Evolutionary conservation across 2,329 filamentous ascomycete species (phyloP).

Genomic region (Drechslerella dactyloides): DNA sequence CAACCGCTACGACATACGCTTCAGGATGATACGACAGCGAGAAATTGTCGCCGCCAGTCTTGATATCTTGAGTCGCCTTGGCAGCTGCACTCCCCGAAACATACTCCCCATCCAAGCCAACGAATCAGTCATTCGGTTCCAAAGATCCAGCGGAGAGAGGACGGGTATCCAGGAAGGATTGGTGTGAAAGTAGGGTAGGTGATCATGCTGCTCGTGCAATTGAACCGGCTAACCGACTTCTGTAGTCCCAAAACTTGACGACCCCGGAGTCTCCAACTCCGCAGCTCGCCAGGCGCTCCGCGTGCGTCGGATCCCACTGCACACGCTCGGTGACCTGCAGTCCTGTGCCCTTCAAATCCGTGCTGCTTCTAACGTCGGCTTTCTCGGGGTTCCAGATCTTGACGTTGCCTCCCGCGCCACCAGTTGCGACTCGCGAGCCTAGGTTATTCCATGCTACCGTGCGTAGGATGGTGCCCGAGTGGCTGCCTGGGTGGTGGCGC

Average conservation of each 20-base stretch:
- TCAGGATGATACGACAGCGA: conserved; percentile 64
- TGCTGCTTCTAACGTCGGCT: conserved; percentile 62
- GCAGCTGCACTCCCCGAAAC: conserved; percentile 42
- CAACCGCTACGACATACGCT: conserved; percentile 62
- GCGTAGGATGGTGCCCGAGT: conserved; percentile 55
- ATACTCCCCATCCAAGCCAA: conserved; percentile 12
- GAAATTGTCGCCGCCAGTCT: conserved; percentile 60
- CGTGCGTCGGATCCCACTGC: conserved; percentile 63
- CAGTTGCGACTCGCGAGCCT: conserved; percentile 63
- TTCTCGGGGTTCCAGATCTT: conserved; percentile 66
- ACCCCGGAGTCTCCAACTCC: conserved; percentile 56
- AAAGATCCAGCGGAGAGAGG: conserved; percentile 12
- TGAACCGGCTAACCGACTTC: conserved; percentile 56
- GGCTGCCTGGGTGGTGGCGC: conserved; percentile 47
- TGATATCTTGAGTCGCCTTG: conserved; percentile 55
- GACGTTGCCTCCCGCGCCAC: conserved; percentile 60
- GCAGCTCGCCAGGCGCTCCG: conserved; percentile 63
- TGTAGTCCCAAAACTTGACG: conserved; percentile 65
- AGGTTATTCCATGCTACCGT: conserved; percentile 64
- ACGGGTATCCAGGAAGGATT: background rate
- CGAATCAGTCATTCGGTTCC: conserved; percentile 45
- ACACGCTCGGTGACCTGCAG: conserved; percentile 61
- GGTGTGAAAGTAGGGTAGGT: background rate
- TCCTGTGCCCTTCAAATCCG: conserved; percentile 61
- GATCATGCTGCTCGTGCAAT: conserved; percentile 7